These are phyloP conservation scores for Aspergillus chevalieri DNA, from an alignment of 2,329 filamentous ascomycete genomes.

Conservation along the genomic window DNA sequence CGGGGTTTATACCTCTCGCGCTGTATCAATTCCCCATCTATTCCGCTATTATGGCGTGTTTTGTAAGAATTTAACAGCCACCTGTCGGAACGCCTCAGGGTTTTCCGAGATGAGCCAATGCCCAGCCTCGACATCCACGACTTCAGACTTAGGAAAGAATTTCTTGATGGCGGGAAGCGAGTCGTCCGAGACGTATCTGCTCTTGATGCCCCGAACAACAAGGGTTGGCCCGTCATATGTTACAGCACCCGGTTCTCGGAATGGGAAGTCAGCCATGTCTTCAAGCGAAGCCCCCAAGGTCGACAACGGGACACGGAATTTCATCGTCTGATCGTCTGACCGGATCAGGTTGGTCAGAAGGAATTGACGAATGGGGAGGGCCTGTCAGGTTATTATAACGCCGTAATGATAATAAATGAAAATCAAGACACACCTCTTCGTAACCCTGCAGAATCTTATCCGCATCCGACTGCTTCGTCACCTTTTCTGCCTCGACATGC, in stretches of 20 bases:
- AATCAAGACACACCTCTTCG: constrained; percentile 51
- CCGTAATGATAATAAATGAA: not conserved
- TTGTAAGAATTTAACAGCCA: constrained; percentile 29
- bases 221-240: constrained; percentile 72
- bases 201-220: constrained; percentile 54
- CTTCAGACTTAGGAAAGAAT: constrained; percentile 37
- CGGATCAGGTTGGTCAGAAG: constrained; percentile 77
- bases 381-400: constrained; percentile 31
- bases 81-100: constrained; percentile 36
- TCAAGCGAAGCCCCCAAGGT: constrained; percentile 63
- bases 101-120: constrained; percentile 43
- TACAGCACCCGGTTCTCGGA: constrained; percentile 60
- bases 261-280: constrained; percentile 84
- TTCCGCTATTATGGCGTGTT: constrained; percentile 10
- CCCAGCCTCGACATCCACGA: constrained; percentile 37
- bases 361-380: constrained; percentile 78
- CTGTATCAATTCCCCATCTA: not conserved
- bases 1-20: not conserved
- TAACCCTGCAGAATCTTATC: constrained; percentile 70
- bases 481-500: constrained; percentile 62
- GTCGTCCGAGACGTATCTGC: constrained; percentile 36
- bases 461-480: constrained; percentile 68
- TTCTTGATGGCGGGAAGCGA: constrained; percentile 34
- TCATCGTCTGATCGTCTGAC: constrained; percentile 50
- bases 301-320: constrained; percentile 73